Evolutionary conservation across 1,139 yeast species (phyloP).

Genomic region (Starmera stellimalicola): DNA sequence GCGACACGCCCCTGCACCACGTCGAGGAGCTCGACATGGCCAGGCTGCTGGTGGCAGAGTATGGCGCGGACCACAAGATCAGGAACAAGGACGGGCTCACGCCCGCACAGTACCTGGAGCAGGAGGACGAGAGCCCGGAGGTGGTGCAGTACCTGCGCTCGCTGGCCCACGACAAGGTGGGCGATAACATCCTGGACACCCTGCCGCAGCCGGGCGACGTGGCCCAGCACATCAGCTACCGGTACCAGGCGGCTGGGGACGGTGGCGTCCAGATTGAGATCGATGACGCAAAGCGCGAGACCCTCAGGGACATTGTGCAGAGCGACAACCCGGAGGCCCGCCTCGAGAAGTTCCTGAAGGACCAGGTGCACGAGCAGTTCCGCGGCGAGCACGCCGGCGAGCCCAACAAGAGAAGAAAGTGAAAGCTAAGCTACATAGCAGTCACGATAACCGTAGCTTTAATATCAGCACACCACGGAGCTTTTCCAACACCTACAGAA

Average conservation of each 20-base stretch:
- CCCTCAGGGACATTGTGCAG: conserved; percentile 60
- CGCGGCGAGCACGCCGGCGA: conserved; percentile 8
- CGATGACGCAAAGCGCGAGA: conserved; percentile 47
- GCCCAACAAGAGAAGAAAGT: too few species aligned
- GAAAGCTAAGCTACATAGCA: too few species aligned
- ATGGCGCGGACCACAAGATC: conserved; percentile 53
- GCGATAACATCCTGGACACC: conserved; percentile 18
- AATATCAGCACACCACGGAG: too few species aligned
- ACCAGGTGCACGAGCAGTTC: conserved; percentile 48
- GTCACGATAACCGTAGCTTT: too few species aligned
- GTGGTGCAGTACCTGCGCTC: conserved; percentile 52
- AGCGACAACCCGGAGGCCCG: conserved; percentile 77
- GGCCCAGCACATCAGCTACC: conserved; percentile 43
- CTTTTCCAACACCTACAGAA: too few species aligned
- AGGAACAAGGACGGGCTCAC: conserved; percentile 70
- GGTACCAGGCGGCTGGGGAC: conserved; percentile 42
- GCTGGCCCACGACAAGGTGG: conserved; percentile 29
- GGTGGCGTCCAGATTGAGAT: conserved; percentile 28
- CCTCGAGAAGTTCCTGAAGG: conserved; percentile 55
- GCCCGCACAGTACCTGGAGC: conserved; percentile 58
- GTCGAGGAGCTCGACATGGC: conserved; percentile 69
- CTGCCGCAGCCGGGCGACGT: conserved; percentile 34
- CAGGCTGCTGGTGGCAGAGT: conserved; percentile 49
- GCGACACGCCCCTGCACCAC: conserved; percentile 93
- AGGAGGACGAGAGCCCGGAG: conserved; percentile 82